A percentile compares a stretch with the other conserved stretches of the same genome.
Evolutionary conservation across 2,329 filamentous ascomycete species (phyloP).

Genomic region (Fusarium citri): DNA sequence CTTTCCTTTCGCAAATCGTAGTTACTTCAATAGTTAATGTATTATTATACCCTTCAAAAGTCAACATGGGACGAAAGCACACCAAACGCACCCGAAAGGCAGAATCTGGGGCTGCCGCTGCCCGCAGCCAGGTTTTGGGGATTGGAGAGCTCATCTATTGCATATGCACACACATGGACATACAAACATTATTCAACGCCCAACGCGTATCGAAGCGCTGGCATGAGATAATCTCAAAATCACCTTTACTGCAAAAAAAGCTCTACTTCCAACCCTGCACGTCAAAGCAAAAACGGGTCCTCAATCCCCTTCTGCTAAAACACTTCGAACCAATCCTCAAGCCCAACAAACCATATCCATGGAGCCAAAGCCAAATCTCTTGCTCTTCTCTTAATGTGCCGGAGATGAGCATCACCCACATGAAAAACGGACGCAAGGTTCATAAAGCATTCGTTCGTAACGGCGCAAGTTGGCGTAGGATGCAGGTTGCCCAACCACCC

Average conservation of each 20-base stretch:
- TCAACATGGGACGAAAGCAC: not conserved
- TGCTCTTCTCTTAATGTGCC: too few relatives aligned
- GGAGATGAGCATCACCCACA: not conserved
- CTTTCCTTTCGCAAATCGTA: too few relatives aligned
- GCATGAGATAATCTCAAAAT: not conserved
- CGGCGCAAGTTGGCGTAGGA: not conserved
- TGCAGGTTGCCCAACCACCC: not conserved
- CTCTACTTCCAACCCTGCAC: not conserved
- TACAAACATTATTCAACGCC: not conserved
- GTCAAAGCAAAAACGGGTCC: accelerated
- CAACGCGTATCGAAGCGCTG: not conserved
- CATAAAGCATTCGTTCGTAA: not conserved
- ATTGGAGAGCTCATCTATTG: not conserved
- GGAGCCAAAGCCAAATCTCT: too few relatives aligned
- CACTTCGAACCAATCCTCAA: not conserved
- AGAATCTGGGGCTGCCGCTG: not conserved
- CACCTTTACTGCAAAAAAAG: not conserved
- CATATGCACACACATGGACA: not conserved
- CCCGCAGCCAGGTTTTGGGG: not conserved
- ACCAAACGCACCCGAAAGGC: not conserved
- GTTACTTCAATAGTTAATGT: accelerated
- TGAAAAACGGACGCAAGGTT: not conserved
- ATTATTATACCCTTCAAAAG: not conserved
- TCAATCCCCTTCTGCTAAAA: not conserved
- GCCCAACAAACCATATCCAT: not conserved